Base-by-base conservation (phyloP, 805 yeast species). In the Cyberlindnera maritima region DNA sequence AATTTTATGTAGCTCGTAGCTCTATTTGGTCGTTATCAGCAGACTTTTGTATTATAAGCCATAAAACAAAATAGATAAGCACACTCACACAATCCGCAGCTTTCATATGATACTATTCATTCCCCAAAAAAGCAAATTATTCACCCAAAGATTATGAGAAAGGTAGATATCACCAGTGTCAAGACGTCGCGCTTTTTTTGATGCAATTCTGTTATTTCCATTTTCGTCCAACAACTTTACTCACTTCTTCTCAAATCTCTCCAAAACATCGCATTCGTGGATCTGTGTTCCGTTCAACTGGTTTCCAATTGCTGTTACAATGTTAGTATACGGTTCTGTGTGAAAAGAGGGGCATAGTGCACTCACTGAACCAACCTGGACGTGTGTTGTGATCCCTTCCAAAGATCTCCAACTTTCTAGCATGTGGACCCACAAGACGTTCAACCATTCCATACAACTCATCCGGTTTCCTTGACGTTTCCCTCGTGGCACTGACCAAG, bases 381-480 rank as follows among this genome's bases (percentile, higher is more conserved):
- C 97, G 74, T 1, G 85, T 73, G 59, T 92, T 91, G 59, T 88
- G 92, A 53, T 83, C 85, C 47, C 96, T 75, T 5, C 97, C 97
- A 67, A 91, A 91, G 2, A 92, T 80, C 63, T 92, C 97, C 26
- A 92, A 70, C 60, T 92, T 91, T 25, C 95, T 71, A 4, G 90
- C 77, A 48, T 81, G 78, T 3, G 71, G 71, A 0, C 97, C 97
- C 4, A 84, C 96, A 36, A 91, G 60, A 48, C 97, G 70, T 55
- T 92, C 97, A 13, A 86, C 84, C 50, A 92, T 80, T 9, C 84
- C 94, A 61, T 91, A 91, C 13, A 85, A 67, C 69, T 91, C 97
- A 62, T 88, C 96, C 0, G 98, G 98, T 62, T 91, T 91, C 54
- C 96, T 75, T 57, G 89, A 82, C 1, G 96, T 87, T 60, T 91